phyloP scores from a whole-genome alignment of 257 asterid genomes.

The Capsicum rhomboideum region DNA sequence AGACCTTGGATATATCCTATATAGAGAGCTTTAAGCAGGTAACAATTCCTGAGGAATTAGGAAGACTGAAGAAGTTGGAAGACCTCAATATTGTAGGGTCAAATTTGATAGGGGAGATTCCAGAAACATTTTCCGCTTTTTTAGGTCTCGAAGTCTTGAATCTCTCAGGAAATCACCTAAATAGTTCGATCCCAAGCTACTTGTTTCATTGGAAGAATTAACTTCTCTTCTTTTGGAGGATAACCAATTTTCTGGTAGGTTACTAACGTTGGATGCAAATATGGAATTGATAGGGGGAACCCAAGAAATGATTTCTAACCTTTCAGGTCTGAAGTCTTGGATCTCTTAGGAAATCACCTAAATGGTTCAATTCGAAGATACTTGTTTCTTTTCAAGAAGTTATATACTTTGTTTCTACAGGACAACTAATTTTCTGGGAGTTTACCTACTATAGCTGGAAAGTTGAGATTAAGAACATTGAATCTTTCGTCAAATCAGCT shows the following conservation, averaged over 20 bases:
- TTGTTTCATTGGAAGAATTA: not conserved
- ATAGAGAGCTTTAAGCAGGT: not conserved
- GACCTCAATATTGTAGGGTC: not conserved
- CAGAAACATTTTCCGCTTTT: not conserved
- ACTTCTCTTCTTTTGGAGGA: not conserved
- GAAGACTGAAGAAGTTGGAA: not conserved
- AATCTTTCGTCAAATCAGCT: too few relatives aligned
- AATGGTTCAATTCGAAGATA: not conserved
- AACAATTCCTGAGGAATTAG: not conserved
- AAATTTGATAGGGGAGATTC: not conserved
- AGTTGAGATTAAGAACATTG: too few relatives aligned
- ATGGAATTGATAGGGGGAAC: not conserved
- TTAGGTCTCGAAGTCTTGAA: not conserved
- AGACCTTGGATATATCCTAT: not conserved
- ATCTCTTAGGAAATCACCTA: not conserved
- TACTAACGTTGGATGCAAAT: not conserved
- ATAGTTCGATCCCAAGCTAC: not conserved
- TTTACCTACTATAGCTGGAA: too few relatives aligned
- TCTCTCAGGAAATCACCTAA: not conserved
- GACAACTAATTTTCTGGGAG: too few relatives aligned
- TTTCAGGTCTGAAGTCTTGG: not conserved
- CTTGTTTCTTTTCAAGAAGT: too few relatives aligned
- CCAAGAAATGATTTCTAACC: not conserved
- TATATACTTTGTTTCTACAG: too few relatives aligned
- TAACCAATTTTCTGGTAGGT: not conserved